Evolutionary conservation across 1,139 yeast genomes (phyloP).

Genomic region (Saccharomycopsis hybrid): DNA sequence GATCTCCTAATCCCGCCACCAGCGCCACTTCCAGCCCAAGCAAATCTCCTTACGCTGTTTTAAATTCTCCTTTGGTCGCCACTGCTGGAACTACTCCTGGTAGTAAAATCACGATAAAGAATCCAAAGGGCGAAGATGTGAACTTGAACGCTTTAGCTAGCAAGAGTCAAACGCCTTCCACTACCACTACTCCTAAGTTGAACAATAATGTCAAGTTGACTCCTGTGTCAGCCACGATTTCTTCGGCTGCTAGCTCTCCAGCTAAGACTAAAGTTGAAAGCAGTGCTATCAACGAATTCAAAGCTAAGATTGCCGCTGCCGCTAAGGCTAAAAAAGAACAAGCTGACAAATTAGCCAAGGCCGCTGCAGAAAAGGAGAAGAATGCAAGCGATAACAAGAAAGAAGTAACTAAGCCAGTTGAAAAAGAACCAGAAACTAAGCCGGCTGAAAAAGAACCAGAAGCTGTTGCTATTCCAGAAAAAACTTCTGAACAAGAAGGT

Average conservation of each 20-base stretch:
- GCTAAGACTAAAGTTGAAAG: neutral
- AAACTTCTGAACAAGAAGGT: neutral
- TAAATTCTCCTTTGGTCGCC: neutral
- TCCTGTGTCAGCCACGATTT: neutral
- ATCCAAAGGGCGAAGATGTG: conserved; percentile 16
- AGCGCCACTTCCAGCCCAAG: neutral
- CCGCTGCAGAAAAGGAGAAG: neutral
- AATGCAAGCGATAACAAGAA: neutral
- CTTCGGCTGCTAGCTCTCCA: conserved; percentile 2
- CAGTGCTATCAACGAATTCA: conserved; percentile 11
- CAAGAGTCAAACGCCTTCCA: neutral
- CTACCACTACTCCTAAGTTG: conserved; percentile 5
- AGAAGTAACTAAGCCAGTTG: neutral
- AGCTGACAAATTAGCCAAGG: neutral
- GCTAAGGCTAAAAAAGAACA: conserved; percentile 7
- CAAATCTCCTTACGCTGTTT: neutral
- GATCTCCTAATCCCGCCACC: neutral
- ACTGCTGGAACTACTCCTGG: neutral
- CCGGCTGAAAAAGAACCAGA: conserved; percentile 1
- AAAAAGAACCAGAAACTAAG: neutral
- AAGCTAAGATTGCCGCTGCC: conserved; percentile 8
- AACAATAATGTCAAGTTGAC: neutral
- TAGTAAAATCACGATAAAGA: conserved; percentile 13
- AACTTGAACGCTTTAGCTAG: conserved; percentile 12
- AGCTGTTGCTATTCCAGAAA: conserved; percentile 5